Percentiles rank a stretch among this genome's conserved stretches.
Evolutionary conservation across 768 basidiomycete species (phyloP).

Genomic region (Pleurotus platypus): DNA sequence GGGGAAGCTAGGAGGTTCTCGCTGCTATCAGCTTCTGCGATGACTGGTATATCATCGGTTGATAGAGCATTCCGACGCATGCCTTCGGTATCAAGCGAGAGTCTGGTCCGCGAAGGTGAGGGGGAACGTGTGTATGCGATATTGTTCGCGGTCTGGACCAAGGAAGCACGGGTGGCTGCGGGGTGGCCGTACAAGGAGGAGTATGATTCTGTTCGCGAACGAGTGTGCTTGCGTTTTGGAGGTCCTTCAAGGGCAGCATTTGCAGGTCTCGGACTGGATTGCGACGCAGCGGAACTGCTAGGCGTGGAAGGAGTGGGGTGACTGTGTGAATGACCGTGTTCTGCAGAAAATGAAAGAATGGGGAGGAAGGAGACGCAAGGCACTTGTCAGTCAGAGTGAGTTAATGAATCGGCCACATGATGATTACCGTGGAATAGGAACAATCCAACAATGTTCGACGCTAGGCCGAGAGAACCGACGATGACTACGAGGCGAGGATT

Average conservation of each 20-base stretch:
- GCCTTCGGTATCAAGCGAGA: conserved; percentile 3
- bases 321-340: conserved; percentile 65
- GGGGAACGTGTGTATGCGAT: conserved; percentile 58
- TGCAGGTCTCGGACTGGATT: conserved; percentile 16
- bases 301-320: conserved; percentile 39
- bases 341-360: conserved; percentile 27
- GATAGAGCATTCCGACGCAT: conserved; percentile 8
- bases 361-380: background rate
- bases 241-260: conserved; percentile 29
- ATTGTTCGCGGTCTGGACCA: conserved; percentile 83
- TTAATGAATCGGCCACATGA: background rate
- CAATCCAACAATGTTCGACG: conserved; percentile 89
- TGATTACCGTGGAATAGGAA: conserved; percentile 89
- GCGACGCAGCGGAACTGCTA: conserved; percentile 26
- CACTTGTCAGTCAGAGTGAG: background rate
- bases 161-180: conserved; percentile 64
- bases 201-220: conserved; percentile 37
- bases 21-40: background rate
- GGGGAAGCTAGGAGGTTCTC: conserved; percentile 8
- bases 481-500: conserved; percentile 86
- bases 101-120: conserved; percentile 27
- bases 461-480: conserved; percentile 85
- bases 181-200: conserved; percentile 74
- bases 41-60: background rate
- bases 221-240: conserved; percentile 24